Evolutionary conservation across 305 asterid genomes (phyloP).

Genomic region (Fraxinus velutina): DNA sequence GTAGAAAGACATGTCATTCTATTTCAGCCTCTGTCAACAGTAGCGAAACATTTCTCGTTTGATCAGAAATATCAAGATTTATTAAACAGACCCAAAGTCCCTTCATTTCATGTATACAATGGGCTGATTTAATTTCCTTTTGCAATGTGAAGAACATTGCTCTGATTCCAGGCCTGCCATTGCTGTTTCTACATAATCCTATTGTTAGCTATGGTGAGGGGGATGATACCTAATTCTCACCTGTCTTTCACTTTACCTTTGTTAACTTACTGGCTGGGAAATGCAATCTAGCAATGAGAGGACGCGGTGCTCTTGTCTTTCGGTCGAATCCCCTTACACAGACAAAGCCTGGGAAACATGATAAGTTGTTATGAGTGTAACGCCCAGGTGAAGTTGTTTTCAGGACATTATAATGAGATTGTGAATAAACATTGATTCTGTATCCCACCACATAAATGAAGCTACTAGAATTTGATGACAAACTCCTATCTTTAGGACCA

Average conservation of each 20-base stretch:
- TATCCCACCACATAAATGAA: background rate
- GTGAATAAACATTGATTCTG: background rate
- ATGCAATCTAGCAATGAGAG: conserved; percentile 81
- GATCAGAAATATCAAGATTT: background rate
- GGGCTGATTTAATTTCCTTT: background rate
- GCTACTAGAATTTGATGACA: conserved; percentile 3
- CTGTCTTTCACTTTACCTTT: conserved; percentile 53
- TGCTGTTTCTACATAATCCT: conserved; percentile 1
- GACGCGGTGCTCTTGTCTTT: conserved; percentile 75
- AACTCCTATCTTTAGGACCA: background rate
- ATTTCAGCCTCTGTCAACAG: background rate
- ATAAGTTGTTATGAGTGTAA: conserved; percentile 18
- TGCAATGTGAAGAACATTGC: background rate
- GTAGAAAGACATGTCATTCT: background rate
- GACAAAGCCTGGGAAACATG: conserved; percentile 61
- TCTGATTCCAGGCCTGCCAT: background rate
- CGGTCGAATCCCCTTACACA: conserved; percentile 93
- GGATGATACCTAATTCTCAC: conserved; percentile 29
- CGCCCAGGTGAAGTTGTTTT: conserved; percentile 1
- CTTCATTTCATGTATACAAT: background rate
- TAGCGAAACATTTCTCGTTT: background rate
- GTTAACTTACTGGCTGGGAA: conserved; percentile 79
- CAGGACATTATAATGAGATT: background rate
- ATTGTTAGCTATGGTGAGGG: background rate
- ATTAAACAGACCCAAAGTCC: background rate